A percentile compares a stretch with the other conserved stretches of the same genome.
These are phyloP conservation scores for Cladophialophora psammophila DNA, from an alignment of 2,329 filamentous ascomycete species.

Conservation along the genomic window DNA sequence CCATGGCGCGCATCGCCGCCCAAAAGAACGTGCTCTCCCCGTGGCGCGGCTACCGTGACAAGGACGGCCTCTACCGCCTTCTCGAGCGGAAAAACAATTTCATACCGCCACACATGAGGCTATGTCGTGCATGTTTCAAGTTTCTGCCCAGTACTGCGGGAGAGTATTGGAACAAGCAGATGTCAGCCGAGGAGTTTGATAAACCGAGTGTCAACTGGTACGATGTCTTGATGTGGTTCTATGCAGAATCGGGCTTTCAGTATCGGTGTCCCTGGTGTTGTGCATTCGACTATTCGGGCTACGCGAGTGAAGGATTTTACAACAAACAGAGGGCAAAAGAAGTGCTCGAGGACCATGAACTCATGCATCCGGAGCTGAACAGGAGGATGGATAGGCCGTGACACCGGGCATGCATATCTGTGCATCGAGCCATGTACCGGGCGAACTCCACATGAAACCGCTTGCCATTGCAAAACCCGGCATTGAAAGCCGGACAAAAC, in stretches of 20 bases:
- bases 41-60: constrained; percentile 37
- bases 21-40: constrained; percentile 22
- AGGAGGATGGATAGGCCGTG: constrained; percentile 25
- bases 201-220: constrained; percentile 22
- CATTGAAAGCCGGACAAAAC: not conserved
- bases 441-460: not conserved
- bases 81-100: constrained; percentile 31
- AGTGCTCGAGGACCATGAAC: not conserved
- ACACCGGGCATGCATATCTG: not conserved
- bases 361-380: constrained; percentile 8
- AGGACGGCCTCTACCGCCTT: constrained; percentile 34
- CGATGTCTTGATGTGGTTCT: constrained; percentile 32
- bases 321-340: not conserved
- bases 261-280: constrained; percentile 31
- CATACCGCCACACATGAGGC: constrained; percentile 22
- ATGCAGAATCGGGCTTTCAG: constrained; percentile 2
- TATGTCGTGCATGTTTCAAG: constrained; percentile 35
- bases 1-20: constrained; percentile 25
- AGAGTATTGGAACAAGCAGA: constrained; percentile 25
- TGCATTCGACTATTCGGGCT: constrained; percentile 10
- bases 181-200: constrained; percentile 23
- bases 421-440: not conserved
- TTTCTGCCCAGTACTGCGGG: constrained; percentile 12
- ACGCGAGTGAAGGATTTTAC: constrained; percentile 21
- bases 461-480: not conserved